Base-by-base conservation (phyloP, 495 filamentous ascomycete genomes). In the Penicillium macrosclerotiorum region DNA sequence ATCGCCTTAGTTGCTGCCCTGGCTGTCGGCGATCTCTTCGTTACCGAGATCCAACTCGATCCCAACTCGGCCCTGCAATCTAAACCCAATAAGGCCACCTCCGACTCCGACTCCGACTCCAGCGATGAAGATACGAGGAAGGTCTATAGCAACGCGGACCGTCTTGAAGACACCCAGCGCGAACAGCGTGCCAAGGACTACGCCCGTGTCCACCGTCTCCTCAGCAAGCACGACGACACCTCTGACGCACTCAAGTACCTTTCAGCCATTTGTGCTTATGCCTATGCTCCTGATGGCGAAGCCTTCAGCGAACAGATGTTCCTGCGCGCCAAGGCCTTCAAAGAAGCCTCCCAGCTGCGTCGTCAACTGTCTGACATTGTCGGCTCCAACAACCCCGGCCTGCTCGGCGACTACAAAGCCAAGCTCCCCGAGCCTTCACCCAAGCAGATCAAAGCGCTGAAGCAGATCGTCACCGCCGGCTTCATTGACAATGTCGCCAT, bases 401-500 rank as follows among this genome's bases (percentile, higher is more conserved):
- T 86, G 27, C 62, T 89, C 7, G 74, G 69, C 36, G 51, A 80
- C 4, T 77, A 80, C 52, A 70, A 81, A 47, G 57, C 77, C 6
- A 76, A 80, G 30, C 75, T 96, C 0, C 79, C 86, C 5, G 77
- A 81, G 2, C 91, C 91, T 3, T 78, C 80, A 0, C 52, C 79
- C 0, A 83, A 84, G 34, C 86, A 94, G 52, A 62, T 92, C 23
- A 85, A 87, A 50, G 82, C 88, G 1, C 75, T 99, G 7, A 90
- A 91, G 57, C 89, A 96, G 60, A 91, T 97, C 59, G 79, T 89
- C 37, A 88, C 91, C 0, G 86, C 90, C 0, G 94, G 90, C 3
- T 99, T 96, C 72, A 84, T 99, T 52, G 94, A 97, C 69, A 86
- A 96, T 46, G 77, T 99, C 37, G 94, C 94, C 39, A 92, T 97